These are phyloP conservation scores for Umbelopsis isabellina DNA, from an alignment of 192 early-diverging fungal species.

Conservation along the genomic window DNA sequence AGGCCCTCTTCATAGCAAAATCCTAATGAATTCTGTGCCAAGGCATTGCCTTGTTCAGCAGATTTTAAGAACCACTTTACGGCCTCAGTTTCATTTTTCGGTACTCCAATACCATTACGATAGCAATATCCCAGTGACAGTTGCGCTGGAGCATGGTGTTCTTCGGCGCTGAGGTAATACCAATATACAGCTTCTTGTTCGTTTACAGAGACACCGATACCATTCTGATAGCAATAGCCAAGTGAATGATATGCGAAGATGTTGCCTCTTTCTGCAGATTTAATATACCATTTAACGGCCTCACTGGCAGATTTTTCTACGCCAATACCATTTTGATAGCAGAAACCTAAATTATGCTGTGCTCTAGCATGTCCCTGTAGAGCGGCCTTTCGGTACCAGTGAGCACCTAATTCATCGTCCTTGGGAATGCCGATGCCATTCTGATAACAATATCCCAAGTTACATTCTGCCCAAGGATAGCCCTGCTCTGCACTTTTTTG, in stretches of 20 bases:
- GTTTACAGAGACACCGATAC: constrained; percentile 55
- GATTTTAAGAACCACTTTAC: constrained; percentile 64
- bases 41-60: constrained; percentile 70
- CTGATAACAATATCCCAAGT: constrained; percentile 79
- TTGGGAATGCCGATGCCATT: constrained; percentile 60
- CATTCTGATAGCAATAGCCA: constrained; percentile 65
- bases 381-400: constrained; percentile 66
- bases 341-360: constrained; percentile 77
- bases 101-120: constrained; percentile 60
- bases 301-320: constrained; percentile 55
- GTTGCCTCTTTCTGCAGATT: constrained; percentile 52
- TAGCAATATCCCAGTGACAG: constrained; percentile 63
- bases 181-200: constrained; percentile 57
- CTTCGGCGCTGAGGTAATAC: constrained; percentile 58
- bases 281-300: constrained; percentile 57
- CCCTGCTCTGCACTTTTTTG: constrained; percentile 52
- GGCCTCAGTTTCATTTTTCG: constrained; percentile 51
- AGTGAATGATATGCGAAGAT: constrained; percentile 62
- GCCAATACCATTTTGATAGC: constrained; percentile 86
- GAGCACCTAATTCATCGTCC: constrained; percentile 51
- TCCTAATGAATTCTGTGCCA: constrained; percentile 81
- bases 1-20: constrained; percentile 83
- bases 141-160: constrained; percentile 59
- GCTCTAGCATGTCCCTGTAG: constrained; percentile 57
- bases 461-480: constrained; percentile 65